phyloP scores from a whole-genome alignment of 495 filamentous ascomycete genomes.

The Aspergillus affinis region DNA sequence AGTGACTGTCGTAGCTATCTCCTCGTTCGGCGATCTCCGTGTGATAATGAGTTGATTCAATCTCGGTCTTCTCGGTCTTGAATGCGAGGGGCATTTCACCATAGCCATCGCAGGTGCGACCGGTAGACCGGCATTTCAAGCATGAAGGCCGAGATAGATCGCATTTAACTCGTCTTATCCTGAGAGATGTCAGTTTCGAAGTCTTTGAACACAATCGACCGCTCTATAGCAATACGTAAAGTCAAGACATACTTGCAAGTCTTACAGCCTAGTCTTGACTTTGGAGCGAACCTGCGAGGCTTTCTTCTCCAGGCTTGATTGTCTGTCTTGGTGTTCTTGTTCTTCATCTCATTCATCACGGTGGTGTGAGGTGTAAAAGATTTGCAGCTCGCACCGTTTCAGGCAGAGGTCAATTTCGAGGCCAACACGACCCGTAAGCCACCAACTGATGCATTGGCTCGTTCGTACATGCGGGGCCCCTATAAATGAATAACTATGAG shows the following conservation, averaged over 20 bases:
- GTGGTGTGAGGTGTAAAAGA: background rate
- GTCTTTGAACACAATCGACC: too few relatives aligned
- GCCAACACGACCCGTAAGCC: conserved; percentile 12
- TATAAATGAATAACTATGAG: too few relatives aligned
- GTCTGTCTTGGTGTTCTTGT: conserved; percentile 4
- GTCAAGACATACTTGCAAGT: conserved; percentile 37
- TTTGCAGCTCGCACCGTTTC: conserved; percentile 5
- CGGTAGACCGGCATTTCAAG: conserved; percentile 7
- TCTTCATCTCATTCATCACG: conserved; percentile 9
- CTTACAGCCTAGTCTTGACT: conserved; percentile 36
- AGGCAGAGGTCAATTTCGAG: conserved; percentile 2
- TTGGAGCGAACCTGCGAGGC: conserved; percentile 34
- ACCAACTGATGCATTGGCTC: too few relatives aligned
- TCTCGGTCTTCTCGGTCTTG: conserved; percentile 7
- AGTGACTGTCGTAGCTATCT: conserved; percentile 6
- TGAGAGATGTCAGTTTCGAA: conserved; percentile 7
- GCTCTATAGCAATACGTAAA: conserved; percentile 6
- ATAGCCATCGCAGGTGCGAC: conserved; percentile 7
- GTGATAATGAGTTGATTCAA: conserved; percentile 8
- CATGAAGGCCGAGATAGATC: conserved; percentile 5
- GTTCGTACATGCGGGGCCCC: too few relatives aligned
- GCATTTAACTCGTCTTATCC: conserved; percentile 6
- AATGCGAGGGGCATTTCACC: conserved; percentile 11
- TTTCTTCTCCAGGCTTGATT: conserved; percentile 29
- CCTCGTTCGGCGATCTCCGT: conserved; percentile 5